Conservation (phyloP, 2,329 filamentous ascomycete species). For the Claviceps fusiformis region DNA sequence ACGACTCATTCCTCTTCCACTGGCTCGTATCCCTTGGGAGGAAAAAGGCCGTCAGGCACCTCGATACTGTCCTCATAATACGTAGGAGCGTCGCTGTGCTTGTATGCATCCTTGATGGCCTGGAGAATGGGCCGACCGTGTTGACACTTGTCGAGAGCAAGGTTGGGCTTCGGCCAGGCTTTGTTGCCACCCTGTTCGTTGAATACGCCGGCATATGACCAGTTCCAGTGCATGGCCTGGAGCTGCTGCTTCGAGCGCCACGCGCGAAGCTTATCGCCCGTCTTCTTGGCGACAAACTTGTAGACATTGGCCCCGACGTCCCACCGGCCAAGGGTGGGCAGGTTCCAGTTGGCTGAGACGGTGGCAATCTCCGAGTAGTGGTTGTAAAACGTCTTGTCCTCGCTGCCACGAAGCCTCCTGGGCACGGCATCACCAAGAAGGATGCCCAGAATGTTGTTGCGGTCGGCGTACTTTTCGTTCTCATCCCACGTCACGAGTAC, state of each 20-base stretch:
- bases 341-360: conserved; percentile 54
- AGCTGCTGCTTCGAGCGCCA: conserved; percentile 23
- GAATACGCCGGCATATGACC: conserved; percentile 37
- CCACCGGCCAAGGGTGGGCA: conserved; percentile 56
- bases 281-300: conserved; percentile 43
- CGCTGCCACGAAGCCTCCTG: conserved; percentile 47
- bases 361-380: conserved; percentile 60
- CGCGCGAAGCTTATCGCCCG: conserved; percentile 36
- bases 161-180: conserved; percentile 27
- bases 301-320: conserved; percentile 64
- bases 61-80: conserved; percentile 29
- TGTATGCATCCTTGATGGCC: conserved; percentile 25
- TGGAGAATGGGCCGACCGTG: conserved; percentile 22
- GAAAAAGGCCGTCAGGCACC: conserved; percentile 28
- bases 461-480: conserved; percentile 51
- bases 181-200: conserved; percentile 23
- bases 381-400: conserved; percentile 56
- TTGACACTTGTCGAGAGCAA: conserved; percentile 19
- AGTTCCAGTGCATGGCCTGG: conserved; percentile 34
- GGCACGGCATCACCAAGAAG: conserved; percentile 66
- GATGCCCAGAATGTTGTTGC: conserved; percentile 58
- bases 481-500: conserved; percentile 72
- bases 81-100: conserved; percentile 21
- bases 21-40: conserved; percentile 25
- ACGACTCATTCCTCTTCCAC: background rate